A percentile compares a stretch with the other conserved stretches of the same genome.
These are phyloP conservation scores for Colletotrichum liaoningense DNA, from an alignment of 2,329 filamentous ascomycete genomes.

Conservation along the genomic window DNA sequence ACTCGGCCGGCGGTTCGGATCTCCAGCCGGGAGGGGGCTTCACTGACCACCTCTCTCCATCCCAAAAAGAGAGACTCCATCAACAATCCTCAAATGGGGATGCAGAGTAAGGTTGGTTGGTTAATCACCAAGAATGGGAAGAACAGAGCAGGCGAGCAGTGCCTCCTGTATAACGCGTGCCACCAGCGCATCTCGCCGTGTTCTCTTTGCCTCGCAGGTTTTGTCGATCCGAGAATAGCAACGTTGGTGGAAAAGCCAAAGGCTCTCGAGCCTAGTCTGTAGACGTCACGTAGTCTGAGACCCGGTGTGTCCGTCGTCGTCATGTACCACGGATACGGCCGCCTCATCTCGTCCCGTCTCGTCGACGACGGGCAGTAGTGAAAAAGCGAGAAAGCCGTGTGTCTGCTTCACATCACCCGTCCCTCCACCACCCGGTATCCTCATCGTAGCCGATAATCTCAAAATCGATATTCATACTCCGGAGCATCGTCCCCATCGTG, in stretches of 20 bases:
- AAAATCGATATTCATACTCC: constrained; percentile 35
- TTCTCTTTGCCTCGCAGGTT: background rate
- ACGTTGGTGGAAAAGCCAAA: background rate
- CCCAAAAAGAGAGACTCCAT: background rate
- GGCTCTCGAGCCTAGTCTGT: background rate
- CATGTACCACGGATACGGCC: background rate
- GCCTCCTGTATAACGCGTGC: no score
- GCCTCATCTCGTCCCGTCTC: background rate
- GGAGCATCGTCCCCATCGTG: constrained; percentile 37
- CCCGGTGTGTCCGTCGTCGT: background rate
- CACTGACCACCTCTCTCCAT: no score
- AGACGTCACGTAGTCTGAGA: background rate
- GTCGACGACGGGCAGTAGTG: background rate
- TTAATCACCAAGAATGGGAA: background rate
- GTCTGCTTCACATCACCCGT: constrained; percentile 12
- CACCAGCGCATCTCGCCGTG: background rate
- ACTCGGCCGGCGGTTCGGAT: background rate
- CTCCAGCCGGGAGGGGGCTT: background rate
- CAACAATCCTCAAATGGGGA: background rate
- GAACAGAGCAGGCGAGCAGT: background rate
- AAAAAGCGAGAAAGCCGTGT: background rate
- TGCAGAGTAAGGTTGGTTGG: background rate
- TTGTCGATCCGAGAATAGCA: background rate
- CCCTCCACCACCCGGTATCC: constrained; percentile 32
- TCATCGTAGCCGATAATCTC: constrained; percentile 38